phyloP scores from a whole-genome alignment of 2,329 filamentous ascomycete genomes.

The Fusarium guadeloupense region DNA sequence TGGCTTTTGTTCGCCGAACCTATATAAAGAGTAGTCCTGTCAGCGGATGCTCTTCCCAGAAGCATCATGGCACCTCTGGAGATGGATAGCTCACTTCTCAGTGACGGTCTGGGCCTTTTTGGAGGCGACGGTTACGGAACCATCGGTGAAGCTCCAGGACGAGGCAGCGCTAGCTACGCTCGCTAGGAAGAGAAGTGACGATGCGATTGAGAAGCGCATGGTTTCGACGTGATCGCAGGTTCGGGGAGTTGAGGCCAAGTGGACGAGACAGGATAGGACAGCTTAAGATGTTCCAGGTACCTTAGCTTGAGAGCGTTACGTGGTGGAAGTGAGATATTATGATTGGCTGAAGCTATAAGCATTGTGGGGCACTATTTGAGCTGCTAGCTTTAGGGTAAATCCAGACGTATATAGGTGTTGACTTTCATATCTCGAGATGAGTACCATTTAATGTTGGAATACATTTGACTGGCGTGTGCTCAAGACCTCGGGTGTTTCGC shows the following conservation, averaged over 20 bases:
- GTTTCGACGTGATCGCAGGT: conserved; percentile 37
- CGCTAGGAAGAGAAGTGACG: conserved; percentile 57
- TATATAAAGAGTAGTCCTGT: conserved; percentile 46
- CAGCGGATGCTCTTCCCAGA: conserved; percentile 30
- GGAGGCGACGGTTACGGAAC: conserved; percentile 69
- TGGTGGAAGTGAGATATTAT: conserved; percentile 39
- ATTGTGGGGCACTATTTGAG: conserved; percentile 16
- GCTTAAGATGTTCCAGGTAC: conserved; percentile 43
- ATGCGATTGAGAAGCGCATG: conserved; percentile 52
- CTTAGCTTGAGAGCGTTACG: conserved; percentile 40
- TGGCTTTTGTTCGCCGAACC: conserved; percentile 67
- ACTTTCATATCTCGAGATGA: no score
- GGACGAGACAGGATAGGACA: conserved; percentile 42
- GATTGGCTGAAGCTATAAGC: conserved; percentile 39
- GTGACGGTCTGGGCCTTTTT: conserved; percentile 72
- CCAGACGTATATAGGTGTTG: no score
- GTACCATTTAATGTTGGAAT: no score
- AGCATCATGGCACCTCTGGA: conserved; percentile 30
- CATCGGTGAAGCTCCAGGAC: conserved; percentile 80
- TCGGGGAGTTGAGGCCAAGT: conserved; percentile 40
- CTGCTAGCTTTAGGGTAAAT: conserved; percentile 25
- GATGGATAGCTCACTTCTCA: conserved; percentile 67
- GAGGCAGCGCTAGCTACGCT: conserved; percentile 62
- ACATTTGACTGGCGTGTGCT: no score
- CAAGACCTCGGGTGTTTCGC: no score